Evolutionary conservation across 2,329 filamentous ascomycete species (phyloP).

Genomic region (Verticillium tricorpus): DNA sequence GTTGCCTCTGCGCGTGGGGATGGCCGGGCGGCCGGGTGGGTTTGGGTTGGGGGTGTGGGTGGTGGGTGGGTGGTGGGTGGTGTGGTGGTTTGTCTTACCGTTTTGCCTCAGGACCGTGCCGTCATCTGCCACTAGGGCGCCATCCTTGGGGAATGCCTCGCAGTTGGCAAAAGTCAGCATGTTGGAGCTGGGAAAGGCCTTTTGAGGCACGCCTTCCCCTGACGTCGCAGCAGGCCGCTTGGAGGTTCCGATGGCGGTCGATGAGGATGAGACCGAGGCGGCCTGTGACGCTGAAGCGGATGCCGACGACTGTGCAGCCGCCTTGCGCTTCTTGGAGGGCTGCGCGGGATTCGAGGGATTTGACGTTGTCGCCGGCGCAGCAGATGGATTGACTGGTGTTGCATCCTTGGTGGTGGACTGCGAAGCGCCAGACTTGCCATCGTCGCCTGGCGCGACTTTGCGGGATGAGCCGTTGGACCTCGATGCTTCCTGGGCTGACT

Average conservation of each 20-base stretch:
- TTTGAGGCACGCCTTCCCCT: constrained; percentile 16
- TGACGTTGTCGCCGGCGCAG: constrained; percentile 38
- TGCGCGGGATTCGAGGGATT: constrained; percentile 37
- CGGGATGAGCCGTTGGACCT: constrained; percentile 30
- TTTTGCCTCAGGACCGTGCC: constrained; percentile 79
- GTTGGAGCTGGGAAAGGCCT: constrained; percentile 63
- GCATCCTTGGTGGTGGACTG: constrained; percentile 32
- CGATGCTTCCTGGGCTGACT: constrained; percentile 30
- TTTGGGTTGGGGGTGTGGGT: not conserved
- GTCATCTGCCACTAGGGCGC: constrained; percentile 82
- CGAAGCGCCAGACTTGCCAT: constrained; percentile 28
- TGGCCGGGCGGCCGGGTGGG: not conserved
- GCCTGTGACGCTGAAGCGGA: constrained; percentile 1
- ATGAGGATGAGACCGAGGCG: constrained; percentile 8
- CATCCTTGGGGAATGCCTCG: constrained; percentile 52
- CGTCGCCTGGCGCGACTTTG: constrained; percentile 34
- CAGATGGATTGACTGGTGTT: constrained; percentile 15
- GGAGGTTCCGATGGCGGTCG: constrained; percentile 22
- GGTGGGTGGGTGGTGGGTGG: not conserved
- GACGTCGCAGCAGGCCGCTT: constrained; percentile 33
- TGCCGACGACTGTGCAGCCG: constrained; percentile 35
- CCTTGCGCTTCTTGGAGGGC: constrained; percentile 81
- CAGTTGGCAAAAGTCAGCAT: constrained; percentile 78
- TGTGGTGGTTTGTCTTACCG: constrained; percentile 55
- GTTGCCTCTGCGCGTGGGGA: not conserved